Evolutionary conservation across 345 rosid species (phyloP), one percentile per base, ranked within the genome.

Genomic region (Eucalyptus erythrocorys): DNA sequence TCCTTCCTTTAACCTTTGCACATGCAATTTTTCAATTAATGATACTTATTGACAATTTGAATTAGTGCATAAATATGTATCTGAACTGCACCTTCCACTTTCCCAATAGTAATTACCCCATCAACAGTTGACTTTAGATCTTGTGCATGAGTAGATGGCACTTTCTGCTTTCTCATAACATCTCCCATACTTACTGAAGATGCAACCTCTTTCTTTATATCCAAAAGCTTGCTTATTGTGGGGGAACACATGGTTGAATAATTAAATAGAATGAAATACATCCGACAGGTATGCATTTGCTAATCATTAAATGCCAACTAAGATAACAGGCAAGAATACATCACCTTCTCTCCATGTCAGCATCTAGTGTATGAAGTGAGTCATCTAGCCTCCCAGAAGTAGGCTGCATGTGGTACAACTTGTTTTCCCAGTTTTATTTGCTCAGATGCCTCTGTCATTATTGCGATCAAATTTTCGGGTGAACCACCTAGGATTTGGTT

Each of bases 281-380:
- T 61, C 17, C 34, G 6, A 86, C 32, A 82, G 5, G 53, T 32
- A 49, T 10, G 15, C 40, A 34, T 42, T 45, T 88, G 47, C 51
- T n/a, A 45, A 87, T 49, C 37, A 71, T 51, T 22, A 59, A 49
- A 84, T 24, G 82, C 57, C 59, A 43, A 86, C 47, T 66, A 32
- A 59, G 49, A 81, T 86, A 87, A 6, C 47, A 22, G 1, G 24
- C 42, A 7, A 27, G 42, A 37, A 26, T 40, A 89, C 22, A 64
- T 89, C 79, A 96, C 99, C 97, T 95, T 90, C 93, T 95, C 93
- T 95, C 92, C 42, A 95, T 87, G 86, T 93, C 95, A 82, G 90
- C 92, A 92, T 97, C 99, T 88, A 96, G 90, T 47, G 92, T 57
- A 85, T 88, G 92, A 40, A 90, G 81, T 80, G 88, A 93, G 87